Conservation (phyloP, 768 basidiomycete genomes). For the Auriculariales sp. region DNA sequence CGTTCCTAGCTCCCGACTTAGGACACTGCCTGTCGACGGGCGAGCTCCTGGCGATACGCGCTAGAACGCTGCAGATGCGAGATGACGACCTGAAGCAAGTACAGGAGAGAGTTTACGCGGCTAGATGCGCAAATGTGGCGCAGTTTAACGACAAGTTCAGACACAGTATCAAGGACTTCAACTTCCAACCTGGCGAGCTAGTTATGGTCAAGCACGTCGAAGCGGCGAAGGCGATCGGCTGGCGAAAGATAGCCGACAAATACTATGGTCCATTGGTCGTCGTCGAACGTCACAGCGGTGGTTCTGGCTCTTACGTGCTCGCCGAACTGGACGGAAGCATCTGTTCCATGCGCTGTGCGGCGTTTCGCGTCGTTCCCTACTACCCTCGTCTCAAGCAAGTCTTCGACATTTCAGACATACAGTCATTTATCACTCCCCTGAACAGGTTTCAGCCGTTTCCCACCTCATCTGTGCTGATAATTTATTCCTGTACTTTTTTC, state of each 20-base stretch:
- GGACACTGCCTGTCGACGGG: constrained; percentile 5
- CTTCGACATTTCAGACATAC: no score
- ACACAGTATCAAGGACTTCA: neutral
- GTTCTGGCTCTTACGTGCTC: constrained; percentile 2
- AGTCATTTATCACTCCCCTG: no score
- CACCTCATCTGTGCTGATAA: no score
- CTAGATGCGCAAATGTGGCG: neutral
- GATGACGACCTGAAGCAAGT: constrained; percentile 15
- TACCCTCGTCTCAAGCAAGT: neutral
- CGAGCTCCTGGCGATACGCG: constrained; percentile 13
- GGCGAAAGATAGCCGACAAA: neutral
- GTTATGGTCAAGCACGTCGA: neutral
- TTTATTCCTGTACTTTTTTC: no score
- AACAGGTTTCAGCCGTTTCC: no score
- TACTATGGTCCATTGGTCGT: constrained; percentile 2
- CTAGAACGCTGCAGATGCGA: constrained; percentile 14
- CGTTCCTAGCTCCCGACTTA: constrained; percentile 16
- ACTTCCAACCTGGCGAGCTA: neutral
- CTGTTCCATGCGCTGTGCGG: neutral
- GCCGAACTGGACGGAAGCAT: constrained; percentile 1
- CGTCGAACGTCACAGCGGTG: neutral
- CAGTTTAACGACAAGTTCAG: neutral
- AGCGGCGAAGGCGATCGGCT: neutral
- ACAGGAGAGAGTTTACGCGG: no score
- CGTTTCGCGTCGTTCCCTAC: neutral